Percentiles rank a stretch among this genome's conserved stretches.
Conservation (phyloP, 345 rosid species). For the Limnanthes douglasii region DNA sequence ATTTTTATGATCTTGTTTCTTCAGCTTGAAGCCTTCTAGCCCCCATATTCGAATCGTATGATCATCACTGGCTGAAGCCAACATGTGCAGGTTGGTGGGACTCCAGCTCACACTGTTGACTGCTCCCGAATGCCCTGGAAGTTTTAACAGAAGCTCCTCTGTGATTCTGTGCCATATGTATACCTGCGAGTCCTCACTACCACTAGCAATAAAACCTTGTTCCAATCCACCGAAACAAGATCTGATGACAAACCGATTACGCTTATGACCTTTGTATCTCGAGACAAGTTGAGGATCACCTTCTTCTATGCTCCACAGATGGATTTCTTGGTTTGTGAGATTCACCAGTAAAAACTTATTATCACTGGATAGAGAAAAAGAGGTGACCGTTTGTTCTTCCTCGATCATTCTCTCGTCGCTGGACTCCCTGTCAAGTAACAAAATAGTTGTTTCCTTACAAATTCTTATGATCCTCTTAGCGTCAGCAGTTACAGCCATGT, state of each 20-base stretch:
- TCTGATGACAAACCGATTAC: constrained; percentile 39
- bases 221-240: constrained; percentile 67
- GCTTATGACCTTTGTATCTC: constrained; percentile 48
- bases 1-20: too few species aligned
- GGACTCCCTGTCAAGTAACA: constrained; percentile 43
- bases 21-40: constrained; percentile 19
- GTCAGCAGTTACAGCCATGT: constrained; percentile 48
- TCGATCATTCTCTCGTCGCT: constrained; percentile 35
- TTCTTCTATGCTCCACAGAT: constrained; percentile 54
- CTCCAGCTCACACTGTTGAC: constrained; percentile 73
- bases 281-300: constrained; percentile 33
- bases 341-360: constrained; percentile 39
- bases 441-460: constrained; percentile 33
- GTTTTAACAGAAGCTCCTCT: constrained; percentile 21
- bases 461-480: constrained; percentile 48
- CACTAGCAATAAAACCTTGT: constrained; percentile 50
- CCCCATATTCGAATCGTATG: constrained; percentile 68
- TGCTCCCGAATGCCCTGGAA: constrained; percentile 63
- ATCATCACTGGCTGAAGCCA: constrained; percentile 67
- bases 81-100: constrained; percentile 47
- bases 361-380: constrained; percentile 52
- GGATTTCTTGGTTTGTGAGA: constrained; percentile 56
- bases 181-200: constrained; percentile 77
- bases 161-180: constrained; percentile 56
- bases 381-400: constrained; percentile 48